These are phyloP conservation scores for Chaetomidium leptoderma DNA, from an alignment of 495 filamentous ascomycete species.

Conservation along the genomic window DNA sequence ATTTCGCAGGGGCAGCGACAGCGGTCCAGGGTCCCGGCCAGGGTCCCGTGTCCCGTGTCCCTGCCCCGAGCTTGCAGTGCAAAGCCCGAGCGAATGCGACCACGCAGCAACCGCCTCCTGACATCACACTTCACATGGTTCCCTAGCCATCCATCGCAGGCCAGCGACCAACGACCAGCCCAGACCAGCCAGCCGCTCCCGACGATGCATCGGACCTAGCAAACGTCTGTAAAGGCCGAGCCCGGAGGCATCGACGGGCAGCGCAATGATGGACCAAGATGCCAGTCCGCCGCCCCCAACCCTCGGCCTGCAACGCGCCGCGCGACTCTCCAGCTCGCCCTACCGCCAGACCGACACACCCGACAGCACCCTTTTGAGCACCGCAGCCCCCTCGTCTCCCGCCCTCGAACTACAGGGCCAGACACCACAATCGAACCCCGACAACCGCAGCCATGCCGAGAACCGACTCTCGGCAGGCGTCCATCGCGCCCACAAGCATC, in stretches of 20 bases:
- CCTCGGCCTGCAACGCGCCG: conserved; percentile 23
- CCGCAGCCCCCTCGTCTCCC: conserved; percentile 19
- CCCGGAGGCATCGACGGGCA: conserved; percentile 17
- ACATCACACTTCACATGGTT: conserved; percentile 15
- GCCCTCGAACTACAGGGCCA: conserved; percentile 22
- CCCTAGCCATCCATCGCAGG: not conserved
- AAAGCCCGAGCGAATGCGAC: conserved; percentile 12
- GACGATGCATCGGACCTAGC: conserved; percentile 4
- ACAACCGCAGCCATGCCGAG: conserved; percentile 21
- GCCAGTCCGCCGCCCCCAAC: conserved; percentile 21
- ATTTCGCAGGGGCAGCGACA: not conserved
- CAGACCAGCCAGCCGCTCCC: not conserved
- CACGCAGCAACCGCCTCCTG: not conserved
- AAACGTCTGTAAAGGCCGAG: not conserved
- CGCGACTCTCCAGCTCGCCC: conserved; percentile 17
- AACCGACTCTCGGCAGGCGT: conserved; percentile 26
- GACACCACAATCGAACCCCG: conserved; percentile 17
- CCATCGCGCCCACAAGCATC: conserved; percentile 38
- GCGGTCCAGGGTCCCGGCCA: too few species aligned
- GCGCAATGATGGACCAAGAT: conserved; percentile 29
- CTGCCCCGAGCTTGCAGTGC: not conserved
- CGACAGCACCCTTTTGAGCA: conserved; percentile 22
- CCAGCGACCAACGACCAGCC: not conserved
- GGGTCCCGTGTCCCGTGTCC: not conserved
- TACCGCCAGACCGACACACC: conserved; percentile 25